phyloP scores from a whole-genome alignment of 169 alveolate species.

The Eimeria zaria region DNA sequence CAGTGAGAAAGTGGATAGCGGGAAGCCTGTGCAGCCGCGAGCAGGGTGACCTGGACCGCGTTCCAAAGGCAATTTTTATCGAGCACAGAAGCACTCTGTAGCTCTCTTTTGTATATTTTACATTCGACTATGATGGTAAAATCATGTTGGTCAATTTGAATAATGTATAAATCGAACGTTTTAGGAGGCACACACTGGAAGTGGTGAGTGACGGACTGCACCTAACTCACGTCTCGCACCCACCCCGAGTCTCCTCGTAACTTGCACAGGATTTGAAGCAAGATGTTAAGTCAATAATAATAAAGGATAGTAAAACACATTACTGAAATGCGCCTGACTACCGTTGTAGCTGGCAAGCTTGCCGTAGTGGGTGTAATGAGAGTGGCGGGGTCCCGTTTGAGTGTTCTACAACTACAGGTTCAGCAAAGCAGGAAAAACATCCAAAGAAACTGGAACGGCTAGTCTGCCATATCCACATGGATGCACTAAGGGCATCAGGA shows the following conservation, averaged over 20 bases:
- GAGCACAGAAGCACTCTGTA: not conserved
- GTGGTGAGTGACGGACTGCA: not conserved
- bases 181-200: not conserved
- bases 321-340: not conserved
- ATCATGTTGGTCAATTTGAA: not conserved
- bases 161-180: not conserved
- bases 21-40: conserved; percentile 27
- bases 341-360: not conserved
- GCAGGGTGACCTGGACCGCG: not conserved
- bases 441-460: too few relatives aligned
- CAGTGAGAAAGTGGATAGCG: not conserved
- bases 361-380: not conserved
- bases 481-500: too few relatives aligned
- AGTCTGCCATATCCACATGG: too few relatives aligned
- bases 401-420: too few relatives aligned
- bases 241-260: not conserved
- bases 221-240: conserved; percentile 56
- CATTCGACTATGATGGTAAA: not conserved
- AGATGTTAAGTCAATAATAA: not conserved
- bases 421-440: too few relatives aligned
- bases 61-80: not conserved
- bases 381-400: not conserved
- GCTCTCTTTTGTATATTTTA: not conserved
- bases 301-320: not conserved
- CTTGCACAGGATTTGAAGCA: not conserved